phyloP scores from a whole-genome alignment of 2,329 filamentous ascomycete species.

The Elsinoe arachidis region DNA sequence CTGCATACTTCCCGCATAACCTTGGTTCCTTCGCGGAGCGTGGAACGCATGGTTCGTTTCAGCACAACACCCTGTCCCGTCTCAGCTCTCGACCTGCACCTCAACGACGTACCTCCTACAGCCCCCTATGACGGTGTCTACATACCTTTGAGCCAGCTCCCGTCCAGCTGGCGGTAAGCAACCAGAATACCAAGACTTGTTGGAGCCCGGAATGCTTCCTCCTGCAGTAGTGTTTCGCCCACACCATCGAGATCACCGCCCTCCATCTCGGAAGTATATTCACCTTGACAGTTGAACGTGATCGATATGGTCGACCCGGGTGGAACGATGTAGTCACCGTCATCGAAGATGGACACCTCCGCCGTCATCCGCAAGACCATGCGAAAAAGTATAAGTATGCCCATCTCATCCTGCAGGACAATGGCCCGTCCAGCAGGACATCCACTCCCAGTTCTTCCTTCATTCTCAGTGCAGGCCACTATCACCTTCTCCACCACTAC shows the following conservation, averaged over 20 bases:
- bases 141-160: background rate
- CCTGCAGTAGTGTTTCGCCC: background rate
- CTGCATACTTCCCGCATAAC: background rate
- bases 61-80: background rate
- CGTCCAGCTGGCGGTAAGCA: background rate
- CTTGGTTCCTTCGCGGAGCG: background rate
- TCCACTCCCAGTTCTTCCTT: background rate
- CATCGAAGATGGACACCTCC: background rate
- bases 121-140: background rate
- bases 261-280: background rate
- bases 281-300: background rate
- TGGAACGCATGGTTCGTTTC: slow-evolving; percentile 1
- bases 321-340: background rate
- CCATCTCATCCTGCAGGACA: background rate
- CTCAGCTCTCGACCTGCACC: background rate
- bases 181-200: slow-evolving; percentile 1
- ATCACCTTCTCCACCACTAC: background rate
- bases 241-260: background rate
- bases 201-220: background rate
- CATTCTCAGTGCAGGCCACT: background rate
- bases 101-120: background rate
- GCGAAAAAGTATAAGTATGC: background rate
- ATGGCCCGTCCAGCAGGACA: background rate
- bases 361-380: background rate
- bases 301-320: background rate